These are phyloP conservation scores for Calonectria henricotiae DNA, from an alignment of 2,329 filamentous ascomycete genomes.

Conservation along the genomic window DNA sequence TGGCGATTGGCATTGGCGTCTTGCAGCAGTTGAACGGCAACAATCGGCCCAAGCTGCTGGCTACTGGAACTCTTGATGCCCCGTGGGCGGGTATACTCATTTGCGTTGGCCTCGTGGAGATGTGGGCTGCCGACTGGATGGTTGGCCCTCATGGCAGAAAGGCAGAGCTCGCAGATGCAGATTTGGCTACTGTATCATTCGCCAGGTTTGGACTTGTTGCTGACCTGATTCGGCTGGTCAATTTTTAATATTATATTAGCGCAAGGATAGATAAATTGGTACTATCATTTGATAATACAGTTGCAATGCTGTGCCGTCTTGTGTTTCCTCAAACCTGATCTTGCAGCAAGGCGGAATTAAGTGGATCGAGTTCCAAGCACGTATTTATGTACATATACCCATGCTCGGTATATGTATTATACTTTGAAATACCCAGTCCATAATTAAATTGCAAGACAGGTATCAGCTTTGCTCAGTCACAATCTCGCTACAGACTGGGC, in stretches of 20 bases:
- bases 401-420: background rate
- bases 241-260: background rate
- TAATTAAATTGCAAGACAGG: background rate
- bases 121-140: slow-evolving; percentile 85
- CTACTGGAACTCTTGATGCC: slow-evolving; percentile 82
- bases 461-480: too few species aligned
- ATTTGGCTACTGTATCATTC: slow-evolving; percentile 64
- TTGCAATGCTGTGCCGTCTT: background rate
- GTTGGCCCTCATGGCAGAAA: slow-evolving; percentile 61
- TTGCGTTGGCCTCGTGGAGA: slow-evolving; percentile 87
- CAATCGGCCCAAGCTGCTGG: slow-evolving; percentile 77
- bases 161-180: slow-evolving; percentile 70
- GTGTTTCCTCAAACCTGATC: background rate
- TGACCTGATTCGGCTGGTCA: slow-evolving; percentile 64
- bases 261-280: background rate
- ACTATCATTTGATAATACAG: background rate
- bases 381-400: background rate
- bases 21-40: slow-evolving; percentile 82
- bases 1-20: slow-evolving; percentile 85
- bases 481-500: too few species aligned
- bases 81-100: slow-evolving; percentile 82
- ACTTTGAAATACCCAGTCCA: background rate
- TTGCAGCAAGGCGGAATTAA: background rate
- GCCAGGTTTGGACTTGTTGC: slow-evolving; percentile 71
- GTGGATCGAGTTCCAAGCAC: too few species aligned